Evolutionary conservation across 371 early-diverging fungal species (phyloP).

Genomic region (Rhizopus microsporus): DNA sequence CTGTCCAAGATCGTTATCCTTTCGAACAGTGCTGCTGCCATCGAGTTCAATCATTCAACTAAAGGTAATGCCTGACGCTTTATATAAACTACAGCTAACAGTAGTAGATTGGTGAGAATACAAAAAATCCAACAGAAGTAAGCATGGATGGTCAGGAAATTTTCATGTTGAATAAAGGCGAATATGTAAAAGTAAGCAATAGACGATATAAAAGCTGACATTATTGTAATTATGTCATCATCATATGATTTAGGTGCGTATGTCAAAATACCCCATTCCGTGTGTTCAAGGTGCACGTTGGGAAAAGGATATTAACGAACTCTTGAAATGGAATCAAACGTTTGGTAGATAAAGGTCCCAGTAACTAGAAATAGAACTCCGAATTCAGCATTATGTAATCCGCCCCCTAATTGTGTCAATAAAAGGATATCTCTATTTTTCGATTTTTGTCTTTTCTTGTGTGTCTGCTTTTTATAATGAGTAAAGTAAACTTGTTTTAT

Average conservation of each 20-base stretch:
- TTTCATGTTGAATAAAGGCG: slow-evolving; percentile 66
- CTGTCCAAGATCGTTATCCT: slow-evolving; percentile 93
- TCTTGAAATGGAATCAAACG: slow-evolving; percentile 82
- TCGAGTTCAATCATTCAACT: slow-evolving; percentile 66
- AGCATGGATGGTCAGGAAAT: slow-evolving; percentile 77
- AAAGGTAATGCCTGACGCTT: slow-evolving; percentile 44
- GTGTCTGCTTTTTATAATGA: slow-evolving; percentile 19
- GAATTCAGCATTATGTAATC: background rate
- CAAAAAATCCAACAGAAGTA: slow-evolving; percentile 66
- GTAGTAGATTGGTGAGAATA: slow-evolving; percentile 59
- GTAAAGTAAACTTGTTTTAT: slow-evolving; percentile 27
- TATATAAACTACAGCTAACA: slow-evolving; percentile 11
- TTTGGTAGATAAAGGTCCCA: slow-evolving; percentile 41
- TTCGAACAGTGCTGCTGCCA: slow-evolving; percentile 90
- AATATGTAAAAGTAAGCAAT: slow-evolving; percentile 61
- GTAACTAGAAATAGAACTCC: background rate
- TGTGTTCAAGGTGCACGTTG: slow-evolving; percentile 75
- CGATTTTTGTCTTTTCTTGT: background rate
- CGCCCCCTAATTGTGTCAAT: background rate
- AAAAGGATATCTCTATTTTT: background rate
- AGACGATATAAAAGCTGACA: too few species aligned
- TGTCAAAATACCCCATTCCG: slow-evolving; percentile 79
- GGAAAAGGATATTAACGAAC: slow-evolving; percentile 79
- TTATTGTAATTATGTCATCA: slow-evolving; percentile 4
- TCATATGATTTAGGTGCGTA: slow-evolving; percentile 51